Conservation (phyloP, 257 asterid genomes). For the Solanum boliviense region DNA sequence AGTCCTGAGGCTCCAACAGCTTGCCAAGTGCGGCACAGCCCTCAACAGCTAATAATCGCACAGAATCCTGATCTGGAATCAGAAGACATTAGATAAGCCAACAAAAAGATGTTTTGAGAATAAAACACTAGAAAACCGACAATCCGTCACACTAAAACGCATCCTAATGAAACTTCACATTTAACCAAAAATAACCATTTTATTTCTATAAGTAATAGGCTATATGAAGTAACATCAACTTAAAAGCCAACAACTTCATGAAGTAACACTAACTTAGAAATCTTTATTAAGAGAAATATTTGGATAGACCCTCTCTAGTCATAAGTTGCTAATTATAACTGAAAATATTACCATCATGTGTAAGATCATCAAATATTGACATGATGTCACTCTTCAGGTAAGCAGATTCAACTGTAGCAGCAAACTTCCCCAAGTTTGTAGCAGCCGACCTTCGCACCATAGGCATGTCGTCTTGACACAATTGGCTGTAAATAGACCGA, state of each 20-base stretch:
- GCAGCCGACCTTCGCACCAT: constrained; percentile 97
- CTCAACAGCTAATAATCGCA: constrained; percentile 84
- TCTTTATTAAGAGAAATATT: background rate
- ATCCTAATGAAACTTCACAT: background rate
- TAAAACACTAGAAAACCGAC: background rate
- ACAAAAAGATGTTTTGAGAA: background rate
- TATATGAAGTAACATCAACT: background rate
- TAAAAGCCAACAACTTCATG: background rate
- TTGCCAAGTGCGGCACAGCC: constrained; percentile 96
- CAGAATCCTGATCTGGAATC: constrained; percentile 79
- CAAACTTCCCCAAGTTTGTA: constrained; percentile 45
- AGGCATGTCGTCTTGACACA: constrained; percentile 95
- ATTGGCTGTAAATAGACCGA: constrained; percentile 65
- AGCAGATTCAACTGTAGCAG: constrained; percentile 37
- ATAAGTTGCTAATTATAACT: background rate
- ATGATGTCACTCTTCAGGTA: constrained; percentile 34
- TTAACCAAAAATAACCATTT: background rate
- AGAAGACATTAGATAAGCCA: background rate
- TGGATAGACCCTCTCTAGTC: background rate
- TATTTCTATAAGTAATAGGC: background rate
- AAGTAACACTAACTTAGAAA: background rate
- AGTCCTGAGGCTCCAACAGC: constrained; percentile 87
- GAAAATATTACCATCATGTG: constrained; percentile 29
- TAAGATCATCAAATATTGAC: constrained; percentile 46
- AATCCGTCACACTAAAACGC: background rate